Conservation (phyloP, 73 alveolate genomes). For the Paramecium tetraurelia region DNA sequence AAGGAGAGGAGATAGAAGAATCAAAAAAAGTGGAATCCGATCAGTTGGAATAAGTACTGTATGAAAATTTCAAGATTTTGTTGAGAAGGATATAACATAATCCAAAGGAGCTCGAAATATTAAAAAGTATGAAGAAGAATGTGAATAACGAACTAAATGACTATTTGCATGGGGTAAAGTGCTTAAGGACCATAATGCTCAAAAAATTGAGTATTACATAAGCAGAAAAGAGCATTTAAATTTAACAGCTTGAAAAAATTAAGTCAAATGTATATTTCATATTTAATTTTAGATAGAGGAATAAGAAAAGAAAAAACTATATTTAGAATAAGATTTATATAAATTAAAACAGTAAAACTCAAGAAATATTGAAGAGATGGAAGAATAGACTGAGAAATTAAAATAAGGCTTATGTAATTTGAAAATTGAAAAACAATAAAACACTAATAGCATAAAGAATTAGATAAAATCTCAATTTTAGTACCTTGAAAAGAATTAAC, state of each 20-base stretch:
- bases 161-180: constrained; percentile 49
- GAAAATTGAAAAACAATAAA: constrained; percentile 17
- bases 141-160: constrained; percentile 49
- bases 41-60: neutral
- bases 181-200: constrained; percentile 14
- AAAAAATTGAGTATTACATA: constrained; percentile 48
- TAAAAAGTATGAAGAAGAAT: constrained; percentile 44
- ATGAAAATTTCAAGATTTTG: constrained; percentile 50
- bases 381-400: constrained; percentile 33
- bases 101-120: constrained; percentile 47
- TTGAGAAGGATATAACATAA: constrained; percentile 6
- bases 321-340: neutral
- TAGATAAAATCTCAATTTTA: neutral
- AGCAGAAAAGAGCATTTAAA: constrained; percentile 47
- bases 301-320: constrained; percentile 2
- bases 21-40: constrained; percentile 45
- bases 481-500: constrained; percentile 33
- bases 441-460: neutral
- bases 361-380: neutral
- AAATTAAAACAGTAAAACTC: neutral
- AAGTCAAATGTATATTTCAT: neutral
- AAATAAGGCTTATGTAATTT: constrained; percentile 36
- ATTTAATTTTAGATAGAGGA: neutral
- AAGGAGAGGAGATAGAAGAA: constrained; percentile 60
- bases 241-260: constrained; percentile 1